Conservation (phyloP, 2,329 filamentous ascomycete genomes). For the Daldinia sp. region DNA sequence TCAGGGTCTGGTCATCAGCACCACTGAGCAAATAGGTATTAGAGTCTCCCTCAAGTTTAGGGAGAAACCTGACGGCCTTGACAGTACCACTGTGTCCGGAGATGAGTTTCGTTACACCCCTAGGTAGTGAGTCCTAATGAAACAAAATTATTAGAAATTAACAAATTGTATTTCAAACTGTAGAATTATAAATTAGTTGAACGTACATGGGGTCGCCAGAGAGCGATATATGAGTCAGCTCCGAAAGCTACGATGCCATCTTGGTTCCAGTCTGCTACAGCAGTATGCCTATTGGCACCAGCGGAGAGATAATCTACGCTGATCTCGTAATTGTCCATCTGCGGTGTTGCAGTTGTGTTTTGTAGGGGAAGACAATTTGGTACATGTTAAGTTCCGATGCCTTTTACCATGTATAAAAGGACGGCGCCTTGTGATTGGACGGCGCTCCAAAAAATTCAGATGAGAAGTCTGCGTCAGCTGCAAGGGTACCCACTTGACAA, state of each 20-base stretch:
- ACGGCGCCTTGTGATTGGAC: constrained; percentile 34
- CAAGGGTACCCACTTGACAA: constrained; percentile 8
- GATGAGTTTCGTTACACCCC: constrained; percentile 75
- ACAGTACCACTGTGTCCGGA: constrained; percentile 83
- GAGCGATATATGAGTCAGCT: constrained; percentile 85
- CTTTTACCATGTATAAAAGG: constrained; percentile 25
- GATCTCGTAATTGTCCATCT: constrained; percentile 48
- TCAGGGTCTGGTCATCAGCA: constrained; percentile 81
- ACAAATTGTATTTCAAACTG: constrained; percentile 4
- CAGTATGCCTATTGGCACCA: constrained; percentile 90
- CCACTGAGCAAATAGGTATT: constrained; percentile 78
- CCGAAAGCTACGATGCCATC: constrained; percentile 86
- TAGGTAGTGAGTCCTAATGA: constrained; percentile 52
- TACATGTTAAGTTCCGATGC: constrained; percentile 2
- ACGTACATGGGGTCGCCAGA: constrained; percentile 85
- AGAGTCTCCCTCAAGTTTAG: constrained; percentile 58
- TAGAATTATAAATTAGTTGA: constrained; percentile 7
- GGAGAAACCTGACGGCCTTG: constrained; percentile 85
- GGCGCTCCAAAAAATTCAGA: constrained; percentile 25
- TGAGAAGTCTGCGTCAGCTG: constrained; percentile 35
- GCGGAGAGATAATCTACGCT: constrained; percentile 72
- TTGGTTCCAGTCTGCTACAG: constrained; percentile 88
- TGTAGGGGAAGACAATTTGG: constrained; percentile 8
- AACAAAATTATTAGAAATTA: constrained; percentile 17
- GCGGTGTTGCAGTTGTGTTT: constrained; percentile 13